Base-by-base conservation (phyloP, 441 rosid species). In the Gossypium trilobum region DNA sequence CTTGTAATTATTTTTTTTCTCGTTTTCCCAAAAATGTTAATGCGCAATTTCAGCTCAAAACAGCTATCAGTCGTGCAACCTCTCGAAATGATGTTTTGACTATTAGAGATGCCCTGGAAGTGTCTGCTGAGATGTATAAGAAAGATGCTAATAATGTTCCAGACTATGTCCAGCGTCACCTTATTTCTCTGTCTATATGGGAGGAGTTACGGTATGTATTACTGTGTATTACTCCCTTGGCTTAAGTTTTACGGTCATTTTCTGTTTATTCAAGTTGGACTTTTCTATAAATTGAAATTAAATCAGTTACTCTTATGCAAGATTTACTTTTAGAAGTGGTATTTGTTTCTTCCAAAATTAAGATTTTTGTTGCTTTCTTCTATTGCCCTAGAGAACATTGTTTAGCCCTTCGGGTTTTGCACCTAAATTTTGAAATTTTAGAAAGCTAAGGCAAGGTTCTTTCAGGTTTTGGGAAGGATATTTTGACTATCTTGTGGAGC, bases 381-480 rank as follows among this genome's bases (percentile, higher is more conserved):
- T 52, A 2, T 56, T 55, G 52, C 64, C 64, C n/a, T 22, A 56
- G 33, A 39, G 64, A 56, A 56, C 64, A 36, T 19, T 55, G 20
- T 19, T 56, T 70, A 16, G 48, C 46, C 10, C 25, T 50, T 25
- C 13, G 60, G 50, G 48, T 69, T 69, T 16, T 69, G 29, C 20
- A 17, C 39, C 17, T 10, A 52, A 39, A 42, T 16, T 3, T 17
- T 59, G 33, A 42, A 23, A 11, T 72, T 22, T 61, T 63, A 44
- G 2, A 31, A 16, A 56, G 16, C 59, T 31, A 11, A 48, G 68
- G 50, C 69, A 67, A 71, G 59, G 56, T 44, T 76, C 29, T 74
- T 84, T 83, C 87, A 95, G 99, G 85, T 95, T 95, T 78, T 95
- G 98, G 99, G 98, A 95, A 81, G 95, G 95, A 72, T 95, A 89